Percentiles rank a stretch among this genome's conserved stretches.
Evolutionary conservation across 805 yeast species (phyloP).

Genomic region (Allodekkera sacchari): DNA sequence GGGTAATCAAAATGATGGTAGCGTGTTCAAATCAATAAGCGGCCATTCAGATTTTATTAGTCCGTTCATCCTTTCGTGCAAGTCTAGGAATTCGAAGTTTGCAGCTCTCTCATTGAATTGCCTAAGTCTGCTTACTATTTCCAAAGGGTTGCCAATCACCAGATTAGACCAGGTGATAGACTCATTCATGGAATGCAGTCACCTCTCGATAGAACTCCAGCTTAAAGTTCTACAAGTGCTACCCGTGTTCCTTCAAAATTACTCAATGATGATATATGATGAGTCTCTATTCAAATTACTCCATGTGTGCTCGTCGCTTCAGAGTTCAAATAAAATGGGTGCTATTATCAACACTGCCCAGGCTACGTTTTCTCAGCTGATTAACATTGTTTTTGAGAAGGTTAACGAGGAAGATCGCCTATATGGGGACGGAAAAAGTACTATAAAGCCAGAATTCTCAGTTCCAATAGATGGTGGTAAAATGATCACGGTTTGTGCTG

Average conservation of each 20-base stretch:
- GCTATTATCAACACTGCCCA: conserved; percentile 86
- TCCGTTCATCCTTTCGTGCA: conserved; percentile 69
- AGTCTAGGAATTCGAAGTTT: conserved; percentile 66
- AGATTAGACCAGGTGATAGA: conserved; percentile 51
- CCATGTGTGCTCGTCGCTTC: conserved; percentile 63
- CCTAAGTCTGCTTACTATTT: conserved; percentile 50
- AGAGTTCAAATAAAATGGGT: conserved; percentile 56
- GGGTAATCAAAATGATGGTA: conserved; percentile 7
- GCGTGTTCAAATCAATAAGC: conserved; percentile 22
- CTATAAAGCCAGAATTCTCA: conserved; percentile 17
- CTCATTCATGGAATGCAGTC: conserved; percentile 65
- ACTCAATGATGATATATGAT: conserved; percentile 47
- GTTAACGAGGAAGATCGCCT: conserved; percentile 32
- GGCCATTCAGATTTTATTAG: conserved; percentile 45
- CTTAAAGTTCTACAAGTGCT: conserved; percentile 76
- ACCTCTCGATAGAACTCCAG: conserved; percentile 74
- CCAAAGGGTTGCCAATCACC: conserved; percentile 45
- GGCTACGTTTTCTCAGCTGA: conserved; percentile 84
- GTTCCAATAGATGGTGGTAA: conserved; percentile 41
- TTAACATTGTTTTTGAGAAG: conserved; percentile 70
- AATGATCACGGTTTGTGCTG: conserved; percentile 34
- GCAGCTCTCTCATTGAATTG: conserved; percentile 66
- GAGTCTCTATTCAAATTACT: conserved; percentile 49
- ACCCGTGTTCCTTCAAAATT: conserved; percentile 65
- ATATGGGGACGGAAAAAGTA: not conserved